Percentiles rank a stretch among this genome's conserved stretches.
These are phyloP conservation scores for Cucurbitaria berberidis DNA, from an alignment of 2,329 filamentous ascomycete species.

Conservation along the genomic window DNA sequence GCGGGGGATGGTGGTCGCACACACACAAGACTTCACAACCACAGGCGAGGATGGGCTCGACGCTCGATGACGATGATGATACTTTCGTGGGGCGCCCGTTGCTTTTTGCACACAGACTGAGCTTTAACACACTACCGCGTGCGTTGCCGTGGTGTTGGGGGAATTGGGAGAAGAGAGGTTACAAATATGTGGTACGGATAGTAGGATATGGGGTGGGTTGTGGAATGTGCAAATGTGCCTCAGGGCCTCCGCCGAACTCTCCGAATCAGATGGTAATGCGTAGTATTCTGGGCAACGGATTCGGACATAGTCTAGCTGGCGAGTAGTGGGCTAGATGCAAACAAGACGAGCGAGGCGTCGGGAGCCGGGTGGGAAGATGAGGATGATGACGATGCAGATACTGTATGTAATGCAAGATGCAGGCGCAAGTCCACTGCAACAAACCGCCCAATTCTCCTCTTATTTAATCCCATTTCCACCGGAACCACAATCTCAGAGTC, in stretches of 20 bases:
- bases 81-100: constrained; percentile 4
- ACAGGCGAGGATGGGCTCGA: not conserved
- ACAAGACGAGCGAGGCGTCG: constrained; percentile 1
- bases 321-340: constrained; percentile 16
- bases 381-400: not conserved
- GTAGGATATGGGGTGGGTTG: constrained; percentile 2
- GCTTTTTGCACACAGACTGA: constrained; percentile 5
- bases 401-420: constrained; percentile 9
- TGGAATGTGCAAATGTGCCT: constrained; percentile 7
- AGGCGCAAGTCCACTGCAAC: constrained; percentile 11
- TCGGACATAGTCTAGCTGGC: constrained; percentile 41
- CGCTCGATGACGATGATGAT: constrained; percentile 2
- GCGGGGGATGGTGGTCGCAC: constrained; percentile 14
- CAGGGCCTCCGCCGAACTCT: constrained; percentile 42
- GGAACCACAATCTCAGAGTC: not conserved
- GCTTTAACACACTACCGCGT: not conserved
- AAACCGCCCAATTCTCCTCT: constrained; percentile 8
- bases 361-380: not conserved
- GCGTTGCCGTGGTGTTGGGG: constrained; percentile 10
- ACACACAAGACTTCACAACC: constrained; percentile 7
- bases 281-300: constrained; percentile 29
- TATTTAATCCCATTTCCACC: constrained; percentile 12
- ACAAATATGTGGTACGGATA: constrained; percentile 2
- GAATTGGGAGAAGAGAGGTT: too few relatives aligned
- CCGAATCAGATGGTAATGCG: constrained; percentile 43